Percentiles rank a stretch among this genome's conserved stretches.
These are phyloP conservation scores for Teratosphaeriaceae sp. DNA, from an alignment of 2,329 filamentous ascomycete species.

Conservation along the genomic window DNA sequence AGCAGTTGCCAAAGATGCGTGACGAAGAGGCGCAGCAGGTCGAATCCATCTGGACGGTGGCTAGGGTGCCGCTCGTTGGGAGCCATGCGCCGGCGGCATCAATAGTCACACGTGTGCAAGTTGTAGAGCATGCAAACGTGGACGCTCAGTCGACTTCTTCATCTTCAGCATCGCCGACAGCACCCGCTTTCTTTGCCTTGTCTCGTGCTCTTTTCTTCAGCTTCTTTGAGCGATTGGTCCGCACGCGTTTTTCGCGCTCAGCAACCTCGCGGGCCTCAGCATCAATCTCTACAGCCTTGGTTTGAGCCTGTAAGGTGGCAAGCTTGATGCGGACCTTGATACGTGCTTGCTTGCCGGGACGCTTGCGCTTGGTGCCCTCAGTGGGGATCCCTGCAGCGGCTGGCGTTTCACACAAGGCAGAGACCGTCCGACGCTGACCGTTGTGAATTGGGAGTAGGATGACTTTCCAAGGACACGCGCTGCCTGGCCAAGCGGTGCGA, in stretches of 20 bases:
- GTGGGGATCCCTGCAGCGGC: not conserved
- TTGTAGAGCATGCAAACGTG: too few relatives aligned
- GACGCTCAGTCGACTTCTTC: not conserved
- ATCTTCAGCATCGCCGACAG: not conserved
- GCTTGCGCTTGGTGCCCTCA: constrained; percentile 16
- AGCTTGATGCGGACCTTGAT: constrained; percentile 23
- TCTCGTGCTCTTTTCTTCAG: constrained; percentile 29
- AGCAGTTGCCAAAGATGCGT: too few relatives aligned
- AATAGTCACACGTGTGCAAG: not conserved
- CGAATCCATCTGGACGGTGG: too few relatives aligned
- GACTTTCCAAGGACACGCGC: constrained; percentile 22
- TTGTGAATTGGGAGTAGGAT: constrained; percentile 10
- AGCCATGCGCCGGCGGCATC: not conserved
- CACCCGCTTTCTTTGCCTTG: constrained; percentile 27
- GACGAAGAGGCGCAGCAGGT: too few relatives aligned
- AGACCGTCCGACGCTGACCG: not conserved
- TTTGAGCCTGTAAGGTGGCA: constrained; percentile 14
- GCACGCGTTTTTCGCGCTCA: constrained; percentile 28
- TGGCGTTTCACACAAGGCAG: not conserved
- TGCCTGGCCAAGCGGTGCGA: constrained; percentile 14
- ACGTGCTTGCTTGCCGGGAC: constrained; percentile 27
- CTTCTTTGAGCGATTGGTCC: constrained; percentile 30
- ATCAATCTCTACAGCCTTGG: constrained; percentile 16
- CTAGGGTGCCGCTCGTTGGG: too few relatives aligned
- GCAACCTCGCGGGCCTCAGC: constrained; percentile 23